These are phyloP conservation scores for Hyparrhenia diplandra DNA, from an alignment of 176 grass and related monocot species.

Conservation along the genomic window DNA sequence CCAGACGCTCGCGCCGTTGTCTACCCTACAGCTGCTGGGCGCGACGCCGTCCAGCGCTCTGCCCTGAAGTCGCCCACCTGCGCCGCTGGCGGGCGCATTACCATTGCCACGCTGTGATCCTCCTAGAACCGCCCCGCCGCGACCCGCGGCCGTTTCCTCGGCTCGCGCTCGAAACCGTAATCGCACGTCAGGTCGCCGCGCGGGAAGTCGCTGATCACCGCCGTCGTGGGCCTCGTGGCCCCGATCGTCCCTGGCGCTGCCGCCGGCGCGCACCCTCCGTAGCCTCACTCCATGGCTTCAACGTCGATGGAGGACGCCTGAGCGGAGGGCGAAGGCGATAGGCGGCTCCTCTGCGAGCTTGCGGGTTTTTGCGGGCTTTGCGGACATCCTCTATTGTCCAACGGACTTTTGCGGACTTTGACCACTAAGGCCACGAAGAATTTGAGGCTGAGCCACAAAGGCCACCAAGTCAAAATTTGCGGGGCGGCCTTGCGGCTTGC, in stretches of 20 bases:
- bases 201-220: neutral
- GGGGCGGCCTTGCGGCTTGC: too few species aligned
- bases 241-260: neutral
- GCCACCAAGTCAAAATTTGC: too few species aligned
- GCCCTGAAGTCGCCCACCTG: neutral
- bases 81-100: neutral
- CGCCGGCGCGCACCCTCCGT: neutral
- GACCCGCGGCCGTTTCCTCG: constrained; percentile 31
- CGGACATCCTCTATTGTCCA: too few species aligned
- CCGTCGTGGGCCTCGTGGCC: neutral
- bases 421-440: too few species aligned
- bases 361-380: too few species aligned
- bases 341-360: too few species aligned
- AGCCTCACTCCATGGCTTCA: neutral
- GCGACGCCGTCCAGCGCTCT: neutral
- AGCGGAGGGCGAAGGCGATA: too few species aligned
- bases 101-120: neutral
- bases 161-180: constrained; percentile 9
- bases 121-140: neutral
- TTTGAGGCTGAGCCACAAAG: too few species aligned
- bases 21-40: constrained; percentile 10
- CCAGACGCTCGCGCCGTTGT: neutral
- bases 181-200: neutral
- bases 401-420: too few species aligned
- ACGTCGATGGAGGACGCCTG: too few species aligned